Percentiles rank a stretch among this genome's conserved stretches.
These are phyloP conservation scores for Rickenella mellea DNA, from an alignment of 768 basidiomycete genomes.

Conservation along the genomic window DNA sequence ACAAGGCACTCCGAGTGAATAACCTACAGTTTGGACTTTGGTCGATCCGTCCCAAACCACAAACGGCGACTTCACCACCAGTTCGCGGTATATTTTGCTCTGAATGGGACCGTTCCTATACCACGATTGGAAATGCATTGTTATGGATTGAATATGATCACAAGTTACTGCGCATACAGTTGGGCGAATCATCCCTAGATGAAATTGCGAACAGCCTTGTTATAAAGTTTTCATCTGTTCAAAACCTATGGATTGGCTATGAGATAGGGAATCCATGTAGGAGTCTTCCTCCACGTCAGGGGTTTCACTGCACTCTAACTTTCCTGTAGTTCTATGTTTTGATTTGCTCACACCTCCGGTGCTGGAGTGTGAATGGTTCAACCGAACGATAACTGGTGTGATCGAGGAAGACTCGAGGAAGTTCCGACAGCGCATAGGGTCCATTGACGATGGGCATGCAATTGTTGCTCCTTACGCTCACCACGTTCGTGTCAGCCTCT, in stretches of 20 bases:
- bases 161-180: conserved; percentile 59
- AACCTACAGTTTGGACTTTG: conserved; percentile 58
- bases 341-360: conserved; percentile 57
- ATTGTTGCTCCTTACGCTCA: conserved; percentile 61
- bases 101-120: conserved; percentile 56
- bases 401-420: conserved; percentile 29
- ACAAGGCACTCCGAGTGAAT: conserved; percentile 43
- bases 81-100: conserved; percentile 39
- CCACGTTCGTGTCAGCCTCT: conserved; percentile 56
- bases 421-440: conserved; percentile 48
- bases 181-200: conserved; percentile 49
- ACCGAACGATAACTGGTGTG: conserved; percentile 38
- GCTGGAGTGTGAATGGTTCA: conserved; percentile 51
- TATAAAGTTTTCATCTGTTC: conserved; percentile 48
- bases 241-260: conserved; percentile 49
- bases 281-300: conserved; percentile 13
- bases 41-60: too few species aligned
- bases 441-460: conserved; percentile 48
- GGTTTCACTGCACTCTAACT: not conserved
- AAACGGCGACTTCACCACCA: conserved; percentile 7
- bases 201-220: conserved; percentile 39
- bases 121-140: conserved; percentile 32
- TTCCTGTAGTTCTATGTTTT: conserved; percentile 50
- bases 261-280: conserved; percentile 57
- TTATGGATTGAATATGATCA: conserved; percentile 60